phyloP scores from a whole-genome alignment of 306 rosid species.

The Vigna mungo region DNA sequence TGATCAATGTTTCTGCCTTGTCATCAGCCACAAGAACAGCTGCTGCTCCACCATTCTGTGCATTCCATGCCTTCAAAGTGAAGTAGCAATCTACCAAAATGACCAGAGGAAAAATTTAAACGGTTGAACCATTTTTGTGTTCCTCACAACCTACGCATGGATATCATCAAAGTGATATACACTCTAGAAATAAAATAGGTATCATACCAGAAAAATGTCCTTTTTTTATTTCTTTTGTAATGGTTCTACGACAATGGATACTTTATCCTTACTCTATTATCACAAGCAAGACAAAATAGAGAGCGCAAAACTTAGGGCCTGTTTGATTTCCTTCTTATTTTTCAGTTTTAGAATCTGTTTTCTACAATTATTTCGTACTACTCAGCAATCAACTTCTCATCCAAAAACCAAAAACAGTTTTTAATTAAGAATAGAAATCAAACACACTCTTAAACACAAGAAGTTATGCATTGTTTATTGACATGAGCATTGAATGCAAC shows the following conservation, averaged over 20 bases:
- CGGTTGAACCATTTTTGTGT: slow-evolving; percentile 17
- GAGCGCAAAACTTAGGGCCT: not conserved
- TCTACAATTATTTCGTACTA: not conserved
- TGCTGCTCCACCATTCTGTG: slow-evolving; percentile 95
- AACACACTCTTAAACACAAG: not conserved
- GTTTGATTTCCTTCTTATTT: not conserved
- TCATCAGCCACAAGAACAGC: slow-evolving; percentile 95
- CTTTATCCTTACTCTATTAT: not conserved
- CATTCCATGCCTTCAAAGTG: slow-evolving; percentile 97
- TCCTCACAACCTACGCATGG: slow-evolving; percentile 1
- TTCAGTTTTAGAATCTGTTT: not conserved
- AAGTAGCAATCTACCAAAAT: slow-evolving; percentile 85
- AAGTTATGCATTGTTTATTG: slow-evolving; percentile 1
- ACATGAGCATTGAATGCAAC: slow-evolving; percentile 26
- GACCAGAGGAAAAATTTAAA: slow-evolving; percentile 17
- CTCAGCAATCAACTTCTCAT: not conserved
- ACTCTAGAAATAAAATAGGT: slow-evolving; percentile 7
- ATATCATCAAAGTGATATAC: slow-evolving; percentile 13
- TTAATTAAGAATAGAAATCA: not conserved
- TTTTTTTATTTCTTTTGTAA: not conserved
- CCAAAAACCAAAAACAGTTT: not conserved
- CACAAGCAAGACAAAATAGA: not conserved
- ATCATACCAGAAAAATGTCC: not conserved
- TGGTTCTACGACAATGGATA: not conserved
- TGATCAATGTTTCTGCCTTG: slow-evolving; percentile 72